Evolutionary conservation across 2,329 filamentous ascomycete species (phyloP), one percentile per base, ranked within the genome.

Genomic region (Aspergillus tanneri): DNA sequence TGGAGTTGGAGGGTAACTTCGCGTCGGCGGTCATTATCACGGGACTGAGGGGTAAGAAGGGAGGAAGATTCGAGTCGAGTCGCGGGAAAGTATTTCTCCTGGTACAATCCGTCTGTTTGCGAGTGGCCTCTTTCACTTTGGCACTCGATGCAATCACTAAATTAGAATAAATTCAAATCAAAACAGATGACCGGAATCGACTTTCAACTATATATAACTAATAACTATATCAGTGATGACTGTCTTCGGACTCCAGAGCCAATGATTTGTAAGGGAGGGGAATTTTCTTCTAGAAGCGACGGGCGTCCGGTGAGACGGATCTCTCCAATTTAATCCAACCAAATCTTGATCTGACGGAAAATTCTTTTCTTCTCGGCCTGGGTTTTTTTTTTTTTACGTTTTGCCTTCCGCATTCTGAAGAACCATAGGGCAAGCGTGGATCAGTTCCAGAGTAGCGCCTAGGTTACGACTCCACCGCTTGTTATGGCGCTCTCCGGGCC

Each of bases 301-400:
- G 30, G 30, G 19, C 16, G 30, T 18, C 16, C 30, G 16, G 30
- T 19, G n/a, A 30, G n/a, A 32, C 28, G 16, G 12, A 34, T 14
- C 9, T 27, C 18, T 9, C n/a, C 27, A 14, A 10, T 23, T 14
- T 35, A 22, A 23, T 18, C 18, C 19, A 40, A 25, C 28, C 34
- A 28, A 43, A 43, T 32, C 46, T 18, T 14, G 28, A 39, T 11
- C 28, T 21, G 38, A 30, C 16, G 42, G 43, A 52, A 53, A 53
- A 46, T 32, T 35, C 46, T 46, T 25, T 47, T 49, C 36, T 45
- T 37, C 49, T 46, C 43, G 49, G 43, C 40, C 35, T 37, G 41
- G 32, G 47, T 61, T 63, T 61, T 53, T 60, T 61, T 63, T 61
- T 53, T 60, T 57, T 65, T 65, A 65, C 61, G 58, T 64, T 58